Base-by-base conservation (phyloP, 1,284 basidiomycete genomes). In the Phaffia rhodozyma region DNA sequence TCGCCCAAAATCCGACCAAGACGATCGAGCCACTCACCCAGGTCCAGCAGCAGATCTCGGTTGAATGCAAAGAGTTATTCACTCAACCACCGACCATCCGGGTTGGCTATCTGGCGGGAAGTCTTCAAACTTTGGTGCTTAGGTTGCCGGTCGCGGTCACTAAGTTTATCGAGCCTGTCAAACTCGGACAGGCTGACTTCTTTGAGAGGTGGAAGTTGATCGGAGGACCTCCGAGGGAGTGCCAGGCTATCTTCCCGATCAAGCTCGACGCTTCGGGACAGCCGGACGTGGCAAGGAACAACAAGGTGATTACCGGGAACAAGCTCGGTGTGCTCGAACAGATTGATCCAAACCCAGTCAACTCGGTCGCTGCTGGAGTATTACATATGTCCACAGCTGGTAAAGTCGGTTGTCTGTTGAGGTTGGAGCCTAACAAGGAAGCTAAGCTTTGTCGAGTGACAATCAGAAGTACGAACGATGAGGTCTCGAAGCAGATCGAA, bases 361-460 rank as follows among this genome's bases (percentile, higher is more conserved):
- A 97, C 73, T 75, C 92, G 54, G 94, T 98, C 23, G 87, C 83
- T 30, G 96, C 93, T 20, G 94, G 89, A 27, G 91, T 98, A 34
- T 77, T 98, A 65, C 91, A 97, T 73, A 96, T 86, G 78, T 84
- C 86, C 7, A 73, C 78, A 1, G 84, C 85, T 7, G 94, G 94
- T 25, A 97, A 97, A 76, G 90, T 98, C 43, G 96, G 94, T 2
- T 97, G 94, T 72, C 77, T 99, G 69, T 77, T 97, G 69, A 82
- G 96, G 62, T 74, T 97, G 55, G 96, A 99, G 75, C 96, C 96
- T 1, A 98, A 97, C 77, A 82, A 83, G 62, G 90, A 93, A 66
- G 93, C 92, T 21, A 94, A 94, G 91, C 79, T 97, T 56, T 96
- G 91, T 74, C 87, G 96, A 60, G 74, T 98, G 66, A 99, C 96